Conservation (phyloP, 768 basidiomycete species). For the Tephrocybe rancida region DNA sequence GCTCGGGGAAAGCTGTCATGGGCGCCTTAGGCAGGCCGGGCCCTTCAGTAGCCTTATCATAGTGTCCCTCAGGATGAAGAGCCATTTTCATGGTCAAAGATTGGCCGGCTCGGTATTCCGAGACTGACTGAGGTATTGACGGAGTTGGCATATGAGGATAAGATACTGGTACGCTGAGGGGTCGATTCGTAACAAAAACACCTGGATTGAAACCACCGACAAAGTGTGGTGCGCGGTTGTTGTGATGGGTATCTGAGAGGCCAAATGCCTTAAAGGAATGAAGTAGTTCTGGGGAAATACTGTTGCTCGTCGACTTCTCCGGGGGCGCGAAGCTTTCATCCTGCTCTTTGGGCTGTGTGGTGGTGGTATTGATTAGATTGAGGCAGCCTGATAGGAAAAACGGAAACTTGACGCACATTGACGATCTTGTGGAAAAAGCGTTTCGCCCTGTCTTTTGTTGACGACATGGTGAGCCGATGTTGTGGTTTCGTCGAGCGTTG, state of each 20-base stretch:
- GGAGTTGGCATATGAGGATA: slow-evolving; percentile 40
- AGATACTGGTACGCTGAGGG: slow-evolving; percentile 4
- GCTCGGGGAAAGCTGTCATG: slow-evolving; percentile 19
- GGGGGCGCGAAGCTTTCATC: slow-evolving; percentile 15
- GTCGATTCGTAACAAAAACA: slow-evolving; percentile 7
- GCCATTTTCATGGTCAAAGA: slow-evolving; percentile 45
- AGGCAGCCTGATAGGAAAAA: neutral
- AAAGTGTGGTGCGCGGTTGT: slow-evolving; percentile 29
- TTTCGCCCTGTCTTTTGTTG: slow-evolving; percentile 15
- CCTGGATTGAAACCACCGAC: slow-evolving; percentile 52
- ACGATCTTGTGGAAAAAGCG: slow-evolving; percentile 22
- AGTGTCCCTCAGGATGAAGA: slow-evolving; percentile 24
- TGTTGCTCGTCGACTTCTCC: slow-evolving; percentile 17
- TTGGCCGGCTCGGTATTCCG: slow-evolving; percentile 38
- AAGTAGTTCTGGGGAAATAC: slow-evolving; percentile 17
- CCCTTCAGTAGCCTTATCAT: neutral
- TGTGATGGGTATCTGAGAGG: slow-evolving; percentile 14
- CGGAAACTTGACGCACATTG: slow-evolving; percentile 13
- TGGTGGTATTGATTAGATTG: neutral
- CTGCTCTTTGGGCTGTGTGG: slow-evolving; percentile 2
- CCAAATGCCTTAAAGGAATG: slow-evolving; percentile 29
- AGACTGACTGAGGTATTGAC: slow-evolving; percentile 27
- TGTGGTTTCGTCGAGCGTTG: too few species aligned
- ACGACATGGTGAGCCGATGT: slow-evolving; percentile 4
- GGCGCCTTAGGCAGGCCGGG: slow-evolving; percentile 25